Evolutionary conservation across 2,329 filamentous ascomycete genomes (phyloP).

Genomic region (Acrodontium crateriforme): DNA sequence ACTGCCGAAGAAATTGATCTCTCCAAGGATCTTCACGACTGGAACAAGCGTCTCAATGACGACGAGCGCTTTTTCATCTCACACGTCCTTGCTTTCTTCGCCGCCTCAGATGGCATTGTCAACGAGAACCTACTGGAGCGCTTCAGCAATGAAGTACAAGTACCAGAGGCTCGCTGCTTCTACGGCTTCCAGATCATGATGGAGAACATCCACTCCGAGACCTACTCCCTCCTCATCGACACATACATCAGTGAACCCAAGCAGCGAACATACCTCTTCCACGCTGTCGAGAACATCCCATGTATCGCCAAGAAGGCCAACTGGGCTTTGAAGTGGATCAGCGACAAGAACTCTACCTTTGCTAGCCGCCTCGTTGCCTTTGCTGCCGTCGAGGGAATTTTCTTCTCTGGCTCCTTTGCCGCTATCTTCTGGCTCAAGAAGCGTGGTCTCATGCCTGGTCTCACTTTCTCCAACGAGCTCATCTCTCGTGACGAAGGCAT

Average conservation of each 20-base stretch:
- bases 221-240: conserved; percentile 96
- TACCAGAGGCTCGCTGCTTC: conserved; percentile 97
- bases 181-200: conserved; percentile 99
- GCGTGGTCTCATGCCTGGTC: conserved; percentile 94
- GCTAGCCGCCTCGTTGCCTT: conserved; percentile 93
- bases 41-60: conserved; percentile 94
- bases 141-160: conserved; percentile 92
- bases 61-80: conserved; percentile 98
- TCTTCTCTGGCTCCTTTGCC: conserved; percentile 97
- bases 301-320: conserved; percentile 98
- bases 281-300: conserved; percentile 96
- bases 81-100: conserved; percentile 97
- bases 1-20: conserved; percentile 98
- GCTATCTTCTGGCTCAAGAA: conserved; percentile 99
- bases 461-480: conserved; percentile 99
- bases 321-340: conserved; percentile 92
- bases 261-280: conserved; percentile 89
- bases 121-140: conserved; percentile 98
- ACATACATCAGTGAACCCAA: conserved; percentile 98
- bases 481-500: conserved; percentile 99
- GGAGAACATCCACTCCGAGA: conserved; percentile 99
- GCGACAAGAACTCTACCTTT: conserved; percentile 85
- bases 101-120: conserved; percentile 95
- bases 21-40: conserved; percentile 97
- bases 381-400: conserved; percentile 96